phyloP scores from a whole-genome alignment of 805 yeast species.

The Spathaspora passalidarum region DNA sequence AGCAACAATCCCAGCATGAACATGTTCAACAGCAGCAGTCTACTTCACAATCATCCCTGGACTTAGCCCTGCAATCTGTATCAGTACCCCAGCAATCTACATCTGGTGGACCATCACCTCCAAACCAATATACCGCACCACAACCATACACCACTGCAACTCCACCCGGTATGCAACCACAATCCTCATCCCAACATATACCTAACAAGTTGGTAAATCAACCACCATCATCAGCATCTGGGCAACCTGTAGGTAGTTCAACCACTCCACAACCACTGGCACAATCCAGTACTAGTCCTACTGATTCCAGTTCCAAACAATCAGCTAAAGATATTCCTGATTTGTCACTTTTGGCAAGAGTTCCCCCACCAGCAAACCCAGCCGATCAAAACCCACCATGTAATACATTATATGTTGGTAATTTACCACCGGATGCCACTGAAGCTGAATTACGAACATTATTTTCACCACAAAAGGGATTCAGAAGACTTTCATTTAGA shows the following conservation, averaged over 20 bases:
- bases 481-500: slow-evolving; percentile 87
- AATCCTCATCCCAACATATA: neutral
- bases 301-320: slow-evolving; percentile 6
- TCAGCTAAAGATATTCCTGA: slow-evolving; percentile 49
- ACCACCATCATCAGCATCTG: neutral
- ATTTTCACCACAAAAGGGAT: slow-evolving; percentile 87
- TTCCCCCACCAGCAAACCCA: slow-evolving; percentile 93
- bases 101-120: too few species aligned
- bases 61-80: slow-evolving; percentile 1
- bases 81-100: slow-evolving; percentile 1
- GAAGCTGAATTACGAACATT: slow-evolving; percentile 87
- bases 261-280: neutral
- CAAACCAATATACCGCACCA: too few species aligned
- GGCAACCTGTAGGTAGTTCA: slow-evolving; percentile 6
- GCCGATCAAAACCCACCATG: slow-evolving; percentile 99
- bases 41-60: slow-evolving; percentile 2
- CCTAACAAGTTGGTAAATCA: neutral
- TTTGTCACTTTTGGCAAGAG: slow-evolving; percentile 68
- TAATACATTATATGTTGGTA: slow-evolving; percentile 94
- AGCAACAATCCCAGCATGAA: slow-evolving; percentile 6
- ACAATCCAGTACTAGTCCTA: slow-evolving; percentile 1
- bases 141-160: too few species aligned
- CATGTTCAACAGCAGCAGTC: slow-evolving; percentile 6
- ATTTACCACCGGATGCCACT: slow-evolving; percentile 94
- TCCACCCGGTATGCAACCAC: neutral